Conservation (phyloP, 306 rosid genomes). For the Vicia sativa region DNA sequence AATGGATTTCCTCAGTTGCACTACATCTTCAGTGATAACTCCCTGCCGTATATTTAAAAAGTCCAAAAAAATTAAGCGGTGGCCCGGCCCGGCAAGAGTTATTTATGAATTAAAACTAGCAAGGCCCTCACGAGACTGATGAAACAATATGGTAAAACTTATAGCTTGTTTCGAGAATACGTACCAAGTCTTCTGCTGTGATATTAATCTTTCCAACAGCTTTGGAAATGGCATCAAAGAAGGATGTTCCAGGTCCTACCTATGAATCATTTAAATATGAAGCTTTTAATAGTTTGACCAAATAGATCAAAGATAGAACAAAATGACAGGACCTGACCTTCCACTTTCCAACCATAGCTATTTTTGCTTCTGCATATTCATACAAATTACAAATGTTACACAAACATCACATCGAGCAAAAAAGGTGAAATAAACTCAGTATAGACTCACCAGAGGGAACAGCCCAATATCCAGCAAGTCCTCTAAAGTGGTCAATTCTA, state of each 20-base stretch:
- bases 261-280: constrained; percentile 53
- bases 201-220: constrained; percentile 79
- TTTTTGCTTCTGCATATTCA: constrained; percentile 72
- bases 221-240: constrained; percentile 74
- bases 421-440: constrained; percentile 34
- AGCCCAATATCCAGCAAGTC: constrained; percentile 93
- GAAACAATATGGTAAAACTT: constrained; percentile 6
- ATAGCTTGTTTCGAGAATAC: constrained; percentile 33
- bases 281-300: constrained; percentile 36
- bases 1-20: constrained; percentile 78
- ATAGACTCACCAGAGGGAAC: constrained; percentile 80
- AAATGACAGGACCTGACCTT: constrained; percentile 60
- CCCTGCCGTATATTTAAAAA: constrained; percentile 59
- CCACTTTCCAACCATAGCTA: constrained; percentile 91
- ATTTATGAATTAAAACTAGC: constrained; percentile 17
- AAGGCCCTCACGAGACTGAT: background rate
- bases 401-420: constrained; percentile 30
- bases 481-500: constrained; percentile 96
- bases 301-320: constrained; percentile 32
- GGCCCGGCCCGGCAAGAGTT: background rate
- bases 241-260: constrained; percentile 92
- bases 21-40: constrained; percentile 93
- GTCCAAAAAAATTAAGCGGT: constrained; percentile 17
- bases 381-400: constrained; percentile 44
- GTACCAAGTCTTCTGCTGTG: constrained; percentile 95